Base-by-base conservation (phyloP, 2,329 filamentous ascomycete genomes). In the Bisporella sp. region DNA sequence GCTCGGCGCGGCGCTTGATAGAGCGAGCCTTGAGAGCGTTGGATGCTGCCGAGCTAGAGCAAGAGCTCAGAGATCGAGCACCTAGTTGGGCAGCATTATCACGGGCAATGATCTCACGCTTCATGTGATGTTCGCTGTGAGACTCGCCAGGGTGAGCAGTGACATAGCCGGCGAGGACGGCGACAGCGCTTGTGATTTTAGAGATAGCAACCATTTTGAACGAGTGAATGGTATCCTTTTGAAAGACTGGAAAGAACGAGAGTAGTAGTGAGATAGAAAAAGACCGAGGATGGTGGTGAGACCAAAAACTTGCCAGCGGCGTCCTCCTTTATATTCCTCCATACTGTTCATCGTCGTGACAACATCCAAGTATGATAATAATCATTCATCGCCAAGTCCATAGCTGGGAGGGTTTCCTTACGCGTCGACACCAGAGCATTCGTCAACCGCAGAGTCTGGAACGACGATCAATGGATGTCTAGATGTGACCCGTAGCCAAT, bases 11-110 rank as follows among this genome's bases (percentile, higher is more conserved):
- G 29, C 69, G 65, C 39, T 61, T 61, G 49, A 65, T 59, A 51
- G 68, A 67, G 13, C 62, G 59, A 39, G 57, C 57, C 48, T 64
- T 60, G 33, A 69, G 59, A 37, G 64, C 67, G 41, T 68, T 64
- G 35, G 60, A 59, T 57, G 67, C 66, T 29, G 71, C 56, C 9
- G 62, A 63, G 33, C 63, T 62, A 0, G 66, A 60, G 42, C 69
- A 71, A 54, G 65, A 59, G 31, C 64, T 62, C 12, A 71, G 59
- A 31, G 59, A 61, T 48, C 57, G 42, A 47, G 57, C 58, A 35
- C 52, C 55, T 30, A 51, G 54, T 2, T 47, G 44, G 12, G 59
- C 59, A 48, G 58, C 50, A 37, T 59, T 53, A 40, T 61, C 46
- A n/a, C 59, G 59, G 21, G 49, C 52, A 13, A 42, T 45, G 47